phyloP scores from a whole-genome alignment of 768 basidiomycete genomes.

The Tricholoma hemisulphureum region DNA sequence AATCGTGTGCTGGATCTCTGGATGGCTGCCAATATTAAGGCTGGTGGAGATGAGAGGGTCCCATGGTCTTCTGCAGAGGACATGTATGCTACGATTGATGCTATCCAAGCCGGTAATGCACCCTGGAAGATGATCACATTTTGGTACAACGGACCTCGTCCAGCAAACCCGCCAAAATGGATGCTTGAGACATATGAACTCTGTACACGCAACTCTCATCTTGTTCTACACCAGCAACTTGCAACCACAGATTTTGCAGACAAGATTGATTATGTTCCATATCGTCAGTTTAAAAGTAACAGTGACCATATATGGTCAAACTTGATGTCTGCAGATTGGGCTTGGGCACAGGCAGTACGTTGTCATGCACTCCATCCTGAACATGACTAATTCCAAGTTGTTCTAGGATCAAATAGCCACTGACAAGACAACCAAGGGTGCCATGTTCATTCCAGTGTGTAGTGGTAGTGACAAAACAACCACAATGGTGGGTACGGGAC shows the following conservation, averaged over 20 bases:
- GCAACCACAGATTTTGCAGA: slow-evolving; percentile 12
- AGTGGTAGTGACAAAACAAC: slow-evolving; percentile 30
- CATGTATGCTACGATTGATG: not conserved
- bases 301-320: slow-evolving; percentile 22
- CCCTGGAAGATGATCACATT: not conserved
- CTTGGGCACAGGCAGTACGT: slow-evolving; percentile 7
- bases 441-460: slow-evolving; percentile 19
- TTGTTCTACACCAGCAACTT: slow-evolving; percentile 21
- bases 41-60: not conserved
- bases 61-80: not conserved
- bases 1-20: not conserved
- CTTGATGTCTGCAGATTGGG: slow-evolving; percentile 13
- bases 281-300: slow-evolving; percentile 22
- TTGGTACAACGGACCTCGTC: slow-evolving; percentile 7
- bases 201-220: slow-evolving; percentile 14
- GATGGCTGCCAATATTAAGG: not conserved
- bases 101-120: not conserved
- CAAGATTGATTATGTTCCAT: slow-evolving; percentile 20
- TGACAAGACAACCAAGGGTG: slow-evolving; percentile 11
- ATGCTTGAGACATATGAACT: slow-evolving; percentile 25
- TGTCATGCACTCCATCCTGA: not conserved
- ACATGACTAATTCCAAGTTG: not conserved
- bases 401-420: slow-evolving; percentile 14
- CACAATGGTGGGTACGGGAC: slow-evolving; percentile 22
- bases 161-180: slow-evolving; percentile 18